phyloP scores from a whole-genome alignment of 345 rosid species.

The Bretschneidera sinensis region DNA sequence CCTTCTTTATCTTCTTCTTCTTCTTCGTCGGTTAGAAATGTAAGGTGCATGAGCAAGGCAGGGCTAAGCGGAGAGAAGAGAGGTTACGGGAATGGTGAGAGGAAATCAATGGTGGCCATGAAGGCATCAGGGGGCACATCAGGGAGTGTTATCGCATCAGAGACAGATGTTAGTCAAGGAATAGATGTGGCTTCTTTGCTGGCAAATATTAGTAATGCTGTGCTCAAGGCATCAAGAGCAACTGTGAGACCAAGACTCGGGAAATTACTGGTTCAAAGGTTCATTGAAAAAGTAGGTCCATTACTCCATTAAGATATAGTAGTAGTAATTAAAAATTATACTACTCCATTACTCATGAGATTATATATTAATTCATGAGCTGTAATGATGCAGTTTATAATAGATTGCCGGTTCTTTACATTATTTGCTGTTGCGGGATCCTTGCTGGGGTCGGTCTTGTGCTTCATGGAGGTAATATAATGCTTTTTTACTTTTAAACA shows the following conservation, averaged over 20 bases:
- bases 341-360: no score
- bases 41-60: slow-evolving; percentile 22
- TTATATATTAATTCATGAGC: neutral
- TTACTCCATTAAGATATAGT: neutral
- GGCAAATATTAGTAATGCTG: slow-evolving; percentile 2
- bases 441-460: slow-evolving; percentile 59
- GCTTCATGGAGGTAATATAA: slow-evolving; percentile 80
- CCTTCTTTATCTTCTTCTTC: slow-evolving; percentile 17
- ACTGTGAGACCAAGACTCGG: slow-evolving; percentile 20
- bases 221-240: slow-evolving; percentile 18
- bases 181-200: slow-evolving; percentile 24
- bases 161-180: slow-evolving; percentile 22
- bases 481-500: no score
- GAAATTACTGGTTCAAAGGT: slow-evolving; percentile 35
- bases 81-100: slow-evolving; percentile 15
- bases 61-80: slow-evolving; percentile 16
- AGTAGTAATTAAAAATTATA: neutral
- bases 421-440: slow-evolving; percentile 65
- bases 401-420: slow-evolving; percentile 69
- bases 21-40: neutral
- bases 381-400: slow-evolving; percentile 37
- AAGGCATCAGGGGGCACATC: slow-evolving; percentile 25
- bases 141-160: slow-evolving; percentile 9
- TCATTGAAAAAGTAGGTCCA: slow-evolving; percentile 40
- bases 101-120: slow-evolving; percentile 24